A percentile compares a stretch with the other conserved stretches of the same genome.
Conservation (phyloP, 2,329 filamentous ascomycete genomes). For the Kalmusia sp. region DNA sequence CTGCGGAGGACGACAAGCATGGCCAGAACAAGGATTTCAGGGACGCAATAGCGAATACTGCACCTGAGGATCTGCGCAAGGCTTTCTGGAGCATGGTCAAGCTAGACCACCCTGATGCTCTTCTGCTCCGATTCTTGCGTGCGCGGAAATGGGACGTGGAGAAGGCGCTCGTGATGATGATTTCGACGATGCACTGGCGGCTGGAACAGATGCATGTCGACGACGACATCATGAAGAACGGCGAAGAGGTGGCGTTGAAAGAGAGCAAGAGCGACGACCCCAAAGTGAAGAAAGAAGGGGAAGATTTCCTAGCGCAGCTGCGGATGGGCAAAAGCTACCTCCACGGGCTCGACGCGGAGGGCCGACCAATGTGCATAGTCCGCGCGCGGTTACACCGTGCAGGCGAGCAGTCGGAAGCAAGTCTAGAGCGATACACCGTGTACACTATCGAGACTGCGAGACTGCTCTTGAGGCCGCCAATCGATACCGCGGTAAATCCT, state of each 20-base stretch:
- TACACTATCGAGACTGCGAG: slow-evolving; percentile 95
- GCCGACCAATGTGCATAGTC: slow-evolving; percentile 86
- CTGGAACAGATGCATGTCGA: slow-evolving; percentile 84
- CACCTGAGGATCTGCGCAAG: slow-evolving; percentile 78
- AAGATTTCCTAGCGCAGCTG: slow-evolving; percentile 83
- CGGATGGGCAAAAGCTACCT: slow-evolving; percentile 92
- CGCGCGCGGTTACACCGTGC: slow-evolving; percentile 81
- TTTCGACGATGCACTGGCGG: slow-evolving; percentile 94
- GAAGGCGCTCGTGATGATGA: slow-evolving; percentile 90
- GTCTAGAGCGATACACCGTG: slow-evolving; percentile 87
- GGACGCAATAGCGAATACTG: slow-evolving; percentile 76
- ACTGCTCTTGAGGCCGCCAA: slow-evolving; percentile 76
- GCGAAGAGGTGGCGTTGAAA: slow-evolving; percentile 63
- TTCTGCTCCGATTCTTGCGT: slow-evolving; percentile 62
- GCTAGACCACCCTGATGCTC: slow-evolving; percentile 89
- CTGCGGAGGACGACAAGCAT: slow-evolving; percentile 80
- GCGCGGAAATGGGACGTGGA: slow-evolving; percentile 81
- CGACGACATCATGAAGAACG: slow-evolving; percentile 71
- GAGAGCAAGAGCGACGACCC: slow-evolving; percentile 66
- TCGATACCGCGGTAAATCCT: slow-evolving; percentile 86
- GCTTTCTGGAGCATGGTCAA: slow-evolving; percentile 96
- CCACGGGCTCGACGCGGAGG: slow-evolving; percentile 84
- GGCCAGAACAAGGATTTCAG: slow-evolving; percentile 87
- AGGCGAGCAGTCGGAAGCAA: slow-evolving; percentile 82
- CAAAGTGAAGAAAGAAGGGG: slow-evolving; percentile 69